phyloP scores from a whole-genome alignment of 2,329 filamentous ascomycete species.

The Aspergillus ochraceoroseus region DNA sequence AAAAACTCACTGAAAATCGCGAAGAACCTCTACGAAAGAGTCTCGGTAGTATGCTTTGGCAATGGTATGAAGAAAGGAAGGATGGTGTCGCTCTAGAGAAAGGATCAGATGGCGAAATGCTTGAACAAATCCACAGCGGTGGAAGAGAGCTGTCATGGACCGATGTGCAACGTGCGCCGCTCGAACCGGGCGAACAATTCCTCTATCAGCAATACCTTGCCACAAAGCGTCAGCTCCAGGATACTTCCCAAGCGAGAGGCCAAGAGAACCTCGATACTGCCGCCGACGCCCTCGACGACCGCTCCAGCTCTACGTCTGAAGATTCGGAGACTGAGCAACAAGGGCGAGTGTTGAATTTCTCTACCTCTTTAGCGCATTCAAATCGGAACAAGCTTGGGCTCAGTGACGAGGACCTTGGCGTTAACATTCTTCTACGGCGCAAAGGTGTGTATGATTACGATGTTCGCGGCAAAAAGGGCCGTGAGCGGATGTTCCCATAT shows the following conservation, averaged over 20 bases:
- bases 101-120: constrained; percentile 50
- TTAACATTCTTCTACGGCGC: constrained; percentile 82
- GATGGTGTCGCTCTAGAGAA: constrained; percentile 60
- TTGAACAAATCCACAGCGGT: constrained; percentile 63
- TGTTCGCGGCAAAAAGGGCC: constrained; percentile 81
- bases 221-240: constrained; percentile 79
- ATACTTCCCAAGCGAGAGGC: constrained; percentile 67
- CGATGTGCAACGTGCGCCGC: constrained; percentile 58
- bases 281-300: constrained; percentile 67
- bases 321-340: constrained; percentile 87
- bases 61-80: constrained; percentile 66
- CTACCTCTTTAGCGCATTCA: constrained; percentile 75
- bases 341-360: constrained; percentile 84
- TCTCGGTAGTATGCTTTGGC: constrained; percentile 71
- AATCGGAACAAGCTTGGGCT: constrained; percentile 80
- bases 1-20: constrained; percentile 21
- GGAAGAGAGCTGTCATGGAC: constrained; percentile 58
- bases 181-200: constrained; percentile 70
- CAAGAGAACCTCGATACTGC: constrained; percentile 67
- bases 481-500: constrained; percentile 88
- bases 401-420: constrained; percentile 82
- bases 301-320: constrained; percentile 80
- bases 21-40: constrained; percentile 47
- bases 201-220: constrained; percentile 91
- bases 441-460: constrained; percentile 93